A percentile compares a stretch with the other conserved stretches of the same genome.
Conservation (phyloP, 2,329 filamentous ascomycete species). For the Myriosclerotinia duriaeana region DNA sequence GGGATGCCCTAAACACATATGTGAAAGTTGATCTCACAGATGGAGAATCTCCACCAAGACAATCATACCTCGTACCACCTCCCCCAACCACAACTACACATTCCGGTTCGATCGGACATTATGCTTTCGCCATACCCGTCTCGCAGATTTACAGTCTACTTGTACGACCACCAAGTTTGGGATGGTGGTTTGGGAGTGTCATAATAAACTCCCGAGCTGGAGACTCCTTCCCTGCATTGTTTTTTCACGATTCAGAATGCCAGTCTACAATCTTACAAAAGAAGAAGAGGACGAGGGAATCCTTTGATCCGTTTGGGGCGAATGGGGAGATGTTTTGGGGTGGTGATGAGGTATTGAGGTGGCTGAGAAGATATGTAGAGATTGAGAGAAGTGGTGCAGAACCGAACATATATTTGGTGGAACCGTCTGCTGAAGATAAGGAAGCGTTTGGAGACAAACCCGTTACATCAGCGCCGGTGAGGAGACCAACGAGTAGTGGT, state of each 20-base stretch:
- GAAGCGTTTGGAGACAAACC: constrained; percentile 62
- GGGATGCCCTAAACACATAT: constrained; percentile 83
- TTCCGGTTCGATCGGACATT: constrained; percentile 69
- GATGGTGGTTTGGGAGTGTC: constrained; percentile 97
- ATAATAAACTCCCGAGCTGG: constrained; percentile 89
- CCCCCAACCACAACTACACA: constrained; percentile 83
- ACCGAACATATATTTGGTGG: constrained; percentile 85
- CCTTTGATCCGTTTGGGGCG: constrained; percentile 86
- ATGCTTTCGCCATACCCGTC: constrained; percentile 88
- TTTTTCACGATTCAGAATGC: constrained; percentile 97
- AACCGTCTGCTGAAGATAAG: constrained; percentile 82
- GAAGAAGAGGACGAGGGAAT: constrained; percentile 79
- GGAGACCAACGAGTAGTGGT: constrained; percentile 41
- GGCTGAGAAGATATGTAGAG: constrained; percentile 80
- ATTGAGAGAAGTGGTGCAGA: constrained; percentile 85
- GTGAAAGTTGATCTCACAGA: constrained; percentile 92
- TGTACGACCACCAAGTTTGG: constrained; percentile 85
- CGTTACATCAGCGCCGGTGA: constrained; percentile 46
- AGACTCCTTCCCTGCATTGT: constrained; percentile 90
- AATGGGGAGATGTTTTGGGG: constrained; percentile 93
- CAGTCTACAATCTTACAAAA: constrained; percentile 93
- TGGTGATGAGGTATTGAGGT: constrained; percentile 89
- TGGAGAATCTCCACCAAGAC: constrained; percentile 74
- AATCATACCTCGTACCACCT: constrained; percentile 87
- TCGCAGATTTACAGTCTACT: constrained; percentile 88